phyloP scores from a whole-genome alignment of 2,329 filamentous ascomycete genomes.

The Aphanocladium album region DNA sequence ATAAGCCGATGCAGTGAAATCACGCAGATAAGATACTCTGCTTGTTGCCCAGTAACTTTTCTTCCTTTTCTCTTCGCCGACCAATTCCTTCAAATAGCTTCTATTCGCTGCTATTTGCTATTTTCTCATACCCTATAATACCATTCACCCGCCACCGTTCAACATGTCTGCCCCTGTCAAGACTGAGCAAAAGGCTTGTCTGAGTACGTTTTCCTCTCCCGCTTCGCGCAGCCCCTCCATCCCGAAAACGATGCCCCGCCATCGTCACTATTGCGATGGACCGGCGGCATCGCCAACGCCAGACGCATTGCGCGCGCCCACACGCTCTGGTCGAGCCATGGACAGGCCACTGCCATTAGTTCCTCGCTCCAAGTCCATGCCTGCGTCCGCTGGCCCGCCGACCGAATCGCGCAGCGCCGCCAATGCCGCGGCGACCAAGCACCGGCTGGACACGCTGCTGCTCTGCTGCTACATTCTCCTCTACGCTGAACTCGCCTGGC shows the following conservation, averaged over 20 bases:
- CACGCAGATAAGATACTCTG: constrained; percentile 21
- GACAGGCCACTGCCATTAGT: not conserved
- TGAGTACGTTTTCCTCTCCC: constrained; percentile 48
- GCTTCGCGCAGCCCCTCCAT: constrained; percentile 21
- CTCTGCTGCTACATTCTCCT: constrained; percentile 47
- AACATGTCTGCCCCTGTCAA: constrained; percentile 41
- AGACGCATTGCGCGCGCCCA: not conserved
- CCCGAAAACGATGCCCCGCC: constrained; percentile 21
- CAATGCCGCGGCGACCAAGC: too few relatives aligned
- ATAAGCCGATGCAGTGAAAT: constrained; percentile 21
- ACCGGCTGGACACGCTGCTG: constrained; percentile 42
- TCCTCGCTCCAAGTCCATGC: not conserved
- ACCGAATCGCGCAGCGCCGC: constrained; percentile 42
- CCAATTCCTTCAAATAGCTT: constrained; percentile 3
- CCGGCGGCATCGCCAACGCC: constrained; percentile 7
- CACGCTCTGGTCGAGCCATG: not conserved
- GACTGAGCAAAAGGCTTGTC: constrained; percentile 56
- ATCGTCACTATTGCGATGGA: constrained; percentile 10
- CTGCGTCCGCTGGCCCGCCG: constrained; percentile 6
- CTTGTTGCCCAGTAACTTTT: constrained; percentile 13
- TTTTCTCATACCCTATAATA: constrained; percentile 5
- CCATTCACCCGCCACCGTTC: not conserved
- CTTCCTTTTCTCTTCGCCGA: constrained; percentile 7
- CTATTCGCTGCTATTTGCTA: not conserved
- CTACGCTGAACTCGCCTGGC: constrained; percentile 54